Evolutionary conservation across 495 filamentous ascomycete genomes (phyloP).

Genomic region (Daldinia childiae): DNA sequence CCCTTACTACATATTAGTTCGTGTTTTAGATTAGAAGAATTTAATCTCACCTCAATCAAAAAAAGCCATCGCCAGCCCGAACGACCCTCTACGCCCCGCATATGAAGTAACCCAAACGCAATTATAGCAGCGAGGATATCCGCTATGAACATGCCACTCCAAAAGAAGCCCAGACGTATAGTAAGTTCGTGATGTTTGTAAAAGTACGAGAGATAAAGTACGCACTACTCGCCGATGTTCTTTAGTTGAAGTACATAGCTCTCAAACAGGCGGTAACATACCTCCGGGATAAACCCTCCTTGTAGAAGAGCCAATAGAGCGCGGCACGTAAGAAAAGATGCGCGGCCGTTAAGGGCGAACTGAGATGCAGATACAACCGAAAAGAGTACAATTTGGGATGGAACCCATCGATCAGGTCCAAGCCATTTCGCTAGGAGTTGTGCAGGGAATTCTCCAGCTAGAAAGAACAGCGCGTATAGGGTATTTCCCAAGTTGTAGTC

Average conservation of each 20-base stretch:
- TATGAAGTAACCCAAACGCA: constrained; percentile 75
- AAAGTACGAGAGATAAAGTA: constrained; percentile 80
- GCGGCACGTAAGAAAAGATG: constrained; percentile 70
- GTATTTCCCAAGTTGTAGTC: constrained; percentile 82
- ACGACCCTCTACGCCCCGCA: constrained; percentile 65
- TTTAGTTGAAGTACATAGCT: background rate
- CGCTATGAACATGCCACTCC: constrained; percentile 73
- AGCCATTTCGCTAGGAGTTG: constrained; percentile 79
- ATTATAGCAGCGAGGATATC: constrained; percentile 74
- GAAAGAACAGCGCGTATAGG: constrained; percentile 74
- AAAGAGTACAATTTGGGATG: constrained; percentile 82
- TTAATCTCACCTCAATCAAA: constrained; percentile 53
- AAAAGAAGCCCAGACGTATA: constrained; percentile 58
- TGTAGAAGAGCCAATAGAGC: constrained; percentile 77
- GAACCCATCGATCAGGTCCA: constrained; percentile 88
- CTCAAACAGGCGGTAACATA: constrained; percentile 14
- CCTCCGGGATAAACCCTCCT: constrained; percentile 72
- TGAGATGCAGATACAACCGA: constrained; percentile 75
- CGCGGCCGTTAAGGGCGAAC: constrained; percentile 68
- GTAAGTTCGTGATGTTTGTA: constrained; percentile 76
- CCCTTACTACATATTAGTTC: constrained; percentile 45
- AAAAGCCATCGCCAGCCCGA: constrained; percentile 84
- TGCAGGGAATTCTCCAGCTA: constrained; percentile 77
- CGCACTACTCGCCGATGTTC: constrained; percentile 24
- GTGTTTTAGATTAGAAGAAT: background rate